Evolutionary conservation across 306 rosid species (phyloP).

Genomic region (Carpinus fangiana): DNA sequence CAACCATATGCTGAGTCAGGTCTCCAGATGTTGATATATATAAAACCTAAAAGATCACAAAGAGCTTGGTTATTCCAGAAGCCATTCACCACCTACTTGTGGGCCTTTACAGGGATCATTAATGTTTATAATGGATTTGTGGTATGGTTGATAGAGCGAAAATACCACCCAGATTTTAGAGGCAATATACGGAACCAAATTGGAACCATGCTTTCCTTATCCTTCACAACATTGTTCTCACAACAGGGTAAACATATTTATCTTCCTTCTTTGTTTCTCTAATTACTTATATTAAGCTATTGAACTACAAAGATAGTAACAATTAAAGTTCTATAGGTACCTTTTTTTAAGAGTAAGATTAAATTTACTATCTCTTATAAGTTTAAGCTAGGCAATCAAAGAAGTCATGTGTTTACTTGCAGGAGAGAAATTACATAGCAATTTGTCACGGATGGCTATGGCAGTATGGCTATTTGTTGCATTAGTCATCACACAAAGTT

Average conservation of each 20-base stretch:
- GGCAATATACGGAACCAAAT: background rate
- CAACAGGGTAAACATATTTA: background rate
- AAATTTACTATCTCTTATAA: too few species aligned
- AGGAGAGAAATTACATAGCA: conserved; percentile 12
- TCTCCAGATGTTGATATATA: background rate
- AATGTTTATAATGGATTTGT: conserved; percentile 8
- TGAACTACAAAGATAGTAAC: too few species aligned
- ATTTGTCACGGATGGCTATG: conserved; percentile 7
- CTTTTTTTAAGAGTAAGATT: too few species aligned
- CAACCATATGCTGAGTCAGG: conserved; percentile 3
- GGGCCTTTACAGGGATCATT: background rate
- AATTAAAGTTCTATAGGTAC: too few species aligned
- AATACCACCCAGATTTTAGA: background rate
- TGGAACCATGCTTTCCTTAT: conserved; percentile 11
- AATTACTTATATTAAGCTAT: background rate
- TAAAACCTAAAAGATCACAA: background rate
- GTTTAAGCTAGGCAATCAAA: too few species aligned
- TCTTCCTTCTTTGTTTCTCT: background rate
- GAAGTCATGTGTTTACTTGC: background rate
- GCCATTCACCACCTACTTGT: background rate
- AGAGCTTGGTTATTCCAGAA: conserved; percentile 4
- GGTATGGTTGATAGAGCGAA: background rate
- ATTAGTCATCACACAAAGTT: conserved; percentile 13
- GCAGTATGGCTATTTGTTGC: conserved; percentile 25
- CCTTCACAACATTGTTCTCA: background rate